Percentiles rank a stretch among this genome's conserved stretches.
These are phyloP conservation scores for Mycena albidolilacea DNA, from an alignment of 768 basidiomycete species.

Conservation along the genomic window DNA sequence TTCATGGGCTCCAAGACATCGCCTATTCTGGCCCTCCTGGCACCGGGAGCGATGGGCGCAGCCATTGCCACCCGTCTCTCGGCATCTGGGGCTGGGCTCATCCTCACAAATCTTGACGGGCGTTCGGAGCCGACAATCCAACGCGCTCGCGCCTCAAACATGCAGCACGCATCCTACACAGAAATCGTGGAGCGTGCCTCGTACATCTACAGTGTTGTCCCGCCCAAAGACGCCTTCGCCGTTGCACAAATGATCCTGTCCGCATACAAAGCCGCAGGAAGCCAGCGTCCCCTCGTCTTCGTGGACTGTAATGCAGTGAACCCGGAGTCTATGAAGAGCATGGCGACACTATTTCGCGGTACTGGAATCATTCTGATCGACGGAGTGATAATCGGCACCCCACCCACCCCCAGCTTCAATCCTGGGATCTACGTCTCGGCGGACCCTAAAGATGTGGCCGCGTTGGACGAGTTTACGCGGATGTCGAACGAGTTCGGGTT, in stretches of 20 bases:
- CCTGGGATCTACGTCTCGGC: constrained; percentile 64
- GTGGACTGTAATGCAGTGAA: constrained; percentile 65
- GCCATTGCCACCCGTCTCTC: constrained; percentile 23
- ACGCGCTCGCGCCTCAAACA: constrained; percentile 58
- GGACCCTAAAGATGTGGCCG: constrained; percentile 44
- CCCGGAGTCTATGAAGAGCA: constrained; percentile 56
- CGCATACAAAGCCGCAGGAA: constrained; percentile 20
- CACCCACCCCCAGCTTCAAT: constrained; percentile 56
- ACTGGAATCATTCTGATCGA: constrained; percentile 60
- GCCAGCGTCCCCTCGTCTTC: constrained; percentile 46
- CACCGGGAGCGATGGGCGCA: constrained; percentile 29
- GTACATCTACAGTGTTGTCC: constrained; percentile 64
- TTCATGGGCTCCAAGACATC: not conserved
- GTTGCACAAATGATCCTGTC: constrained; percentile 50
- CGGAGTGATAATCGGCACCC: constrained; percentile 61
- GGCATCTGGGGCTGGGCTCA: constrained; percentile 3
- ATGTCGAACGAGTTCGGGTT: constrained; percentile 53
- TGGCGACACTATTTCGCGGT: constrained; percentile 56
- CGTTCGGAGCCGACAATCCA: constrained; percentile 56
- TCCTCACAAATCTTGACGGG: constrained; percentile 42
- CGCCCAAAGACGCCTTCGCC: constrained; percentile 56
- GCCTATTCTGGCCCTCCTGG: constrained; percentile 12
- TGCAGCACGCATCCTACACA: constrained; percentile 55
- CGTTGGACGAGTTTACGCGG: constrained; percentile 52
- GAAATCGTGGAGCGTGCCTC: constrained; percentile 52